A percentile compares a stretch with the other conserved stretches of the same genome.
Evolutionary conservation across 2,329 filamentous ascomycete genomes (phyloP).

Genomic region (Gliomastix tumulicola): DNA sequence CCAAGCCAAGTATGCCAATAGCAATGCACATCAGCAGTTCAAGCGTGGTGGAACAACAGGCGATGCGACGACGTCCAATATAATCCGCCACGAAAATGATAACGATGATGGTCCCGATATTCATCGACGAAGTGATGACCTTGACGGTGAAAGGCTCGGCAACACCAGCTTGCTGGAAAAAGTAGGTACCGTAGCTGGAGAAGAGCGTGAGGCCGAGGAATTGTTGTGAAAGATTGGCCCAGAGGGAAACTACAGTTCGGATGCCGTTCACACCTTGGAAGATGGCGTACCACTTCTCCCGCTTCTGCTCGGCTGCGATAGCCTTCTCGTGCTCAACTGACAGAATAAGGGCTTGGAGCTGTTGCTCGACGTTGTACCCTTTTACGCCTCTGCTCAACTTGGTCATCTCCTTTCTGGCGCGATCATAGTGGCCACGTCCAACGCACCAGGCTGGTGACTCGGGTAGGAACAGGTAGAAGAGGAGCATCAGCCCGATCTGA

Average conservation of each 20-base stretch:
- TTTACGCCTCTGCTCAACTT: slow-evolving; percentile 14
- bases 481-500: slow-evolving; percentile 29
- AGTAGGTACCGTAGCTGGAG: slow-evolving; percentile 13
- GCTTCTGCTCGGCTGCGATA: slow-evolving; percentile 10
- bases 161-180: slow-evolving; percentile 12
- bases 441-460: slow-evolving; percentile 30
- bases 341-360: too few relatives aligned
- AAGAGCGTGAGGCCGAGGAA: slow-evolving; percentile 13
- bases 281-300: slow-evolving; percentile 15
- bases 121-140: slow-evolving; percentile 8
- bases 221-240: slow-evolving; percentile 14
- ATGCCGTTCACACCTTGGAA: slow-evolving; percentile 19
- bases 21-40: slow-evolving; percentile 8
- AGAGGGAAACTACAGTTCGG: slow-evolving; percentile 19
- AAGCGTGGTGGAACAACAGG: slow-evolving; percentile 7
- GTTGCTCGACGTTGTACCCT: slow-evolving; percentile 15
- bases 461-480: slow-evolving; percentile 28
- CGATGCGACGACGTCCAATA: slow-evolving; percentile 9
- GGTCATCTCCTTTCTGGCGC: slow-evolving; percentile 10
- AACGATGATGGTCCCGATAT: slow-evolving; percentile 8
- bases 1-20: slow-evolving; percentile 12
- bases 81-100: slow-evolving; percentile 7
- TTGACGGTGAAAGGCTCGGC: slow-evolving; percentile 13
- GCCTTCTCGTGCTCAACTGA: slow-evolving; percentile 16
- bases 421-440: slow-evolving; percentile 10